phyloP scores from a whole-genome alignment of 1,284 basidiomycete genomes.

The Boletus calvinii region DNA sequence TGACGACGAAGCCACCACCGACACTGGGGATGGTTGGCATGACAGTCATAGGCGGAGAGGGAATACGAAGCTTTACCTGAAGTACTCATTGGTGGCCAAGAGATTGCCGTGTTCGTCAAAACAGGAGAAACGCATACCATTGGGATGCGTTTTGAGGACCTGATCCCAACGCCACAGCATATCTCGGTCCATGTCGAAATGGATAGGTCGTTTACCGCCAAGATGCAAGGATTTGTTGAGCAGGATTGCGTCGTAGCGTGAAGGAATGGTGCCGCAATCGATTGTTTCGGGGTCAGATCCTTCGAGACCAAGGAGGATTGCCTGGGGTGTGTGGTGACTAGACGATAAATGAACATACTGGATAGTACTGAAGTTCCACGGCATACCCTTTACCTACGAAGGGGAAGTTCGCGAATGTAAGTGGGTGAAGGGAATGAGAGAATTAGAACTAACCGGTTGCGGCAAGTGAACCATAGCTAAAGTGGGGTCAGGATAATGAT shows the following conservation, averaged over 20 bases:
- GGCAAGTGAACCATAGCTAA: conserved; percentile 74
- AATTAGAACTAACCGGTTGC: conserved; percentile 57
- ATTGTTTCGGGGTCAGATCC: conserved; percentile 86
- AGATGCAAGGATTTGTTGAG: conserved; percentile 66
- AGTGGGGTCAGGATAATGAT: conserved; percentile 1
- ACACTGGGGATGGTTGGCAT: conserved; percentile 48
- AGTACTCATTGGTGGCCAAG: conserved; percentile 94
- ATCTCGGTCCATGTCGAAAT: conserved; percentile 85
- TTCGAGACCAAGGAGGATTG: conserved; percentile 88
- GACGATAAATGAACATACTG: conserved; percentile 3
- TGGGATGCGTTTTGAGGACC: conserved; percentile 79
- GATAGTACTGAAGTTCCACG: not conserved
- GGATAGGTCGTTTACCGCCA: conserved; percentile 71
- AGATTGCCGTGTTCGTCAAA: conserved; percentile 82
- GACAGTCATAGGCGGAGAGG: not conserved
- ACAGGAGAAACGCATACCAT: conserved; percentile 90
- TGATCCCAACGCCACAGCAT: conserved; percentile 91
- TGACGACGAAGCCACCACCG: conserved; percentile 90
- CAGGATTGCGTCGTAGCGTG: conserved; percentile 71
- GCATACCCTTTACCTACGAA: conserved; percentile 75
- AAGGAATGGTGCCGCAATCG: conserved; percentile 75
- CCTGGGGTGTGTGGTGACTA: conserved; percentile 94
- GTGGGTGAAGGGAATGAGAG: not conserved
- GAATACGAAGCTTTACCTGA: conserved; percentile 45
- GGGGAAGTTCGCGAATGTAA: conserved; percentile 24